phyloP scores from a whole-genome alignment of 1,284 basidiomycete genomes.

The Sphagnurus paluster region DNA sequence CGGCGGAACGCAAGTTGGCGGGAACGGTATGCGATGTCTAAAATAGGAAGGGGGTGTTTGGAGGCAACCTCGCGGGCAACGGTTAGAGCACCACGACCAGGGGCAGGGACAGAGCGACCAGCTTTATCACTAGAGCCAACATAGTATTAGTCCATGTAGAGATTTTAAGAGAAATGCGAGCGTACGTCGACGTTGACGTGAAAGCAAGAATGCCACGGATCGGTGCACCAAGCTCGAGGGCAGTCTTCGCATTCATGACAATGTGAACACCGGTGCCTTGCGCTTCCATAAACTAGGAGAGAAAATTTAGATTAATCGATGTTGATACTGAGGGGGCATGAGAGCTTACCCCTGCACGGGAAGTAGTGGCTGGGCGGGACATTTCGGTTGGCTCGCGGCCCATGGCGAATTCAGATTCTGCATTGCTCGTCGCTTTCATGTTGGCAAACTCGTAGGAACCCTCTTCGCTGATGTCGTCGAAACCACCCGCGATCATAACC shows the following conservation, averaged over 20 bases:
- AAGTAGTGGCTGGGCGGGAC: constrained; percentile 96
- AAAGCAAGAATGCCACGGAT: constrained; percentile 94
- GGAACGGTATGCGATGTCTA: constrained; percentile 84
- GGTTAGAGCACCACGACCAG: constrained; percentile 86
- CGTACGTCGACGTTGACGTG: constrained; percentile 94
- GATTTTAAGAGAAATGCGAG: constrained; percentile 17
- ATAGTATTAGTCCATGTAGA: constrained; percentile 15
- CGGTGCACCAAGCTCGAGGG: constrained; percentile 90
- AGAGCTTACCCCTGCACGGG: constrained; percentile 79
- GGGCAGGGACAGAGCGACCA: constrained; percentile 91
- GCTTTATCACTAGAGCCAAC: constrained; percentile 76
- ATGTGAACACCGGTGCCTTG: constrained; percentile 97
- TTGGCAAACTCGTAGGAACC: constrained; percentile 98
- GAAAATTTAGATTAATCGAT: constrained; percentile 15
- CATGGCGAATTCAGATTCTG: constrained; percentile 96
- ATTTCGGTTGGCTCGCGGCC: constrained; percentile 98
- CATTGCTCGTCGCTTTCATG: constrained; percentile 99
- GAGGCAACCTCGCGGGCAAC: constrained; percentile 82
- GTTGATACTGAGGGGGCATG: constrained; percentile 1
- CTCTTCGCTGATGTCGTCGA: constrained; percentile 97
- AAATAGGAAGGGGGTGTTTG: constrained; percentile 73
- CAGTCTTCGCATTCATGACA: constrained; percentile 95
- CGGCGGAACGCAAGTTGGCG: constrained; percentile 94
- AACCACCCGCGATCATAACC: constrained; percentile 98
- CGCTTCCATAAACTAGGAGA: constrained; percentile 91